These are phyloP conservation scores for Solanum pimpinellifolium DNA, from an alignment of 257 asterid genomes.

Conservation along the genomic window DNA sequence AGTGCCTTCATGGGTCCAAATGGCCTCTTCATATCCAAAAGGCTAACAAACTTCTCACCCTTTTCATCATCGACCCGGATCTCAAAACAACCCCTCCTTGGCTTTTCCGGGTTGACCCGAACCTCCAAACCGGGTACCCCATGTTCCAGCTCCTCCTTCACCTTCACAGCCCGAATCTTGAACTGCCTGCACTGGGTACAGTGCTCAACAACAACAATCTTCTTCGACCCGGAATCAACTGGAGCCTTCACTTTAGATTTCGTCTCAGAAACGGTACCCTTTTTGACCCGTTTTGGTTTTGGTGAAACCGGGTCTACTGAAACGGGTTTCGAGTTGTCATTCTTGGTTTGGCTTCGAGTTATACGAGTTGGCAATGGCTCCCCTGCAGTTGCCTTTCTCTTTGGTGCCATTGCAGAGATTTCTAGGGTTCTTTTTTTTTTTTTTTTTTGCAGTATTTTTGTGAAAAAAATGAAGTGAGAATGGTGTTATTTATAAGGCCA, in stretches of 20 bases:
- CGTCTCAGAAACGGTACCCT: not conserved
- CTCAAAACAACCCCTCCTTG: slow-evolving; percentile 83
- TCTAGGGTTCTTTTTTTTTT: not conserved
- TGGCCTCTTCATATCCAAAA: slow-evolving; percentile 73
- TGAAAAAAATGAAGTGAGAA: not conserved
- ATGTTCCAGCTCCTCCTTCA: slow-evolving; percentile 50
- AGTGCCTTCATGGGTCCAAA: slow-evolving; percentile 44
- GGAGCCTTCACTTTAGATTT: not conserved
- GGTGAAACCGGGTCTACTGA: slow-evolving; percentile 17
- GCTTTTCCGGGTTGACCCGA: slow-evolving; percentile 65
- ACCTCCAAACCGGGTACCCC: slow-evolving; percentile 41
- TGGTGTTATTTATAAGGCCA: not conserved
- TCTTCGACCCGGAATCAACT: slow-evolving; percentile 12
- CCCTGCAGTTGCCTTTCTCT: slow-evolving; percentile 8
- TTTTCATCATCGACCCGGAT: slow-evolving; percentile 41
- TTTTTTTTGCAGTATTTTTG: not conserved
- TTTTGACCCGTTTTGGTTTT: slow-evolving; percentile 20
- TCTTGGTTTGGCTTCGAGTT: slow-evolving; percentile 28
- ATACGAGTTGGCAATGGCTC: slow-evolving; percentile 5
- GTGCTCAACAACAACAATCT: slow-evolving; percentile 49
- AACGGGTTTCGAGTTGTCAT: not conserved
- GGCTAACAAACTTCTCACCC: slow-evolving; percentile 55
- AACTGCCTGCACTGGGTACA: slow-evolving; percentile 60
- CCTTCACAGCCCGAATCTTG: slow-evolving; percentile 49
- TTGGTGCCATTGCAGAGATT: slow-evolving; percentile 20